Conservation (phyloP, 371 early-diverging fungal species). For the Funneliformis caledonium region DNA sequence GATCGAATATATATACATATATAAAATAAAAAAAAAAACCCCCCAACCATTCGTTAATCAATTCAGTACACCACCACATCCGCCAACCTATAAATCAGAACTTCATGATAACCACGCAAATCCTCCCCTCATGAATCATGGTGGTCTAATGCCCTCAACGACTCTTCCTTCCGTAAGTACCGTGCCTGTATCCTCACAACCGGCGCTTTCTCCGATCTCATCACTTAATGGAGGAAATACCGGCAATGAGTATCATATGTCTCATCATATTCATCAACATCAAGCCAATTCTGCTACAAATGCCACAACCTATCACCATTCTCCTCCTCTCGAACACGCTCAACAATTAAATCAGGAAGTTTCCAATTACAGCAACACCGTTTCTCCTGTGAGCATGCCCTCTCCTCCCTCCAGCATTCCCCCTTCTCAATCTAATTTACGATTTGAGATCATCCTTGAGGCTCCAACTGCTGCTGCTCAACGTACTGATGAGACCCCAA, state of each 20-base stretch:
- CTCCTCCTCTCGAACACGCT: constrained; percentile 36
- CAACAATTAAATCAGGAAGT: constrained; percentile 34
- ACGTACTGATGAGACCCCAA: constrained; percentile 55
- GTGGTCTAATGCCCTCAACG: constrained; percentile 31
- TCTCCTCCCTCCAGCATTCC: constrained; percentile 37
- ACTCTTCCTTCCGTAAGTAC: constrained; percentile 30
- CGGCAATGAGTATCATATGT: constrained; percentile 38
- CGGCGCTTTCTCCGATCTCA: constrained; percentile 31
- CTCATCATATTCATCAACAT: constrained; percentile 38
- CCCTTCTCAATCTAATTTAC: constrained; percentile 41
- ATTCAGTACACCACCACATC: constrained; percentile 22
- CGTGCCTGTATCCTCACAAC: constrained; percentile 19
- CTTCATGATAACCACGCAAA: constrained; percentile 13
- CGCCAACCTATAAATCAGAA: constrained; percentile 29
- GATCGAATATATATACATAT: too few relatives aligned
- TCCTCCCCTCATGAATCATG: constrained; percentile 31
- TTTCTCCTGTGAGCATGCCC: constrained; percentile 25
- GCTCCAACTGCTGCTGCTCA: constrained; percentile 64
- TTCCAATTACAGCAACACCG: constrained; percentile 27
- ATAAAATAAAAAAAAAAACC: not conserved
- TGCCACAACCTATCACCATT: constrained; percentile 26
- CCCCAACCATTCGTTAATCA: not conserved
- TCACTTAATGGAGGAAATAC: constrained; percentile 31
- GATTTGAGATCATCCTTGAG: constrained; percentile 48
- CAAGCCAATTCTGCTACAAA: not conserved